These are phyloP conservation scores for Fusarium sp. DNA, from an alignment of 2,329 filamentous ascomycete species.

Conservation along the genomic window DNA sequence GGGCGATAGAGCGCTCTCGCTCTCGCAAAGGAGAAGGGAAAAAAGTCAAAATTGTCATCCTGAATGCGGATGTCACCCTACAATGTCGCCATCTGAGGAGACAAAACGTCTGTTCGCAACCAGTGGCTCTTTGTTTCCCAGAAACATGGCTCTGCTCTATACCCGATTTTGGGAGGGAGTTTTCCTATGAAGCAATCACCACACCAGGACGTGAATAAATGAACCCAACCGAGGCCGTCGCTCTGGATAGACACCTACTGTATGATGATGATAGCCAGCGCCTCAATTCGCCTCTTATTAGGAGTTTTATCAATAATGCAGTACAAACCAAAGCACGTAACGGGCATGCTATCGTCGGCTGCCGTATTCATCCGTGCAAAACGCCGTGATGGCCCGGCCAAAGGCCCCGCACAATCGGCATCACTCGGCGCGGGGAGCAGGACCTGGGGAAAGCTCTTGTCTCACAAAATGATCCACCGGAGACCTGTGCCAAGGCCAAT, in stretches of 20 bases:
- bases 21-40: constrained; percentile 5
- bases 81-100: constrained; percentile 12
- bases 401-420: constrained; percentile 34
- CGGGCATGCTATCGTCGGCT: not conserved
- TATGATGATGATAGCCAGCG: constrained; percentile 2
- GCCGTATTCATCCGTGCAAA: constrained; percentile 32
- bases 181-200: constrained; percentile 35
- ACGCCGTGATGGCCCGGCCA: constrained; percentile 29
- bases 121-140: constrained; percentile 15
- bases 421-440: constrained; percentile 30
- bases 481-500: constrained; percentile 26
- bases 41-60: constrained; percentile 32
- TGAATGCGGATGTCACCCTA: constrained; percentile 41
- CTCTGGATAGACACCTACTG: constrained; percentile 13
- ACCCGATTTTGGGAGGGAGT: constrained; percentile 37
- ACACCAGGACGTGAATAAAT: constrained; percentile 44
- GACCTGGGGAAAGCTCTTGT: constrained; percentile 29
- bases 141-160: constrained; percentile 12
- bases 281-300: constrained; percentile 38
- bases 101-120: constrained; percentile 14
- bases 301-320: not conserved
- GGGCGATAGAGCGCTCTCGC: constrained; percentile 17
- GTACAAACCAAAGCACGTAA: not conserved
- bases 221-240: constrained; percentile 26
- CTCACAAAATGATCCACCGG: constrained; percentile 15